These are phyloP conservation scores for Exophiala sp. DNA, from an alignment of 2,329 filamentous ascomycete species.

Conservation along the genomic window DNA sequence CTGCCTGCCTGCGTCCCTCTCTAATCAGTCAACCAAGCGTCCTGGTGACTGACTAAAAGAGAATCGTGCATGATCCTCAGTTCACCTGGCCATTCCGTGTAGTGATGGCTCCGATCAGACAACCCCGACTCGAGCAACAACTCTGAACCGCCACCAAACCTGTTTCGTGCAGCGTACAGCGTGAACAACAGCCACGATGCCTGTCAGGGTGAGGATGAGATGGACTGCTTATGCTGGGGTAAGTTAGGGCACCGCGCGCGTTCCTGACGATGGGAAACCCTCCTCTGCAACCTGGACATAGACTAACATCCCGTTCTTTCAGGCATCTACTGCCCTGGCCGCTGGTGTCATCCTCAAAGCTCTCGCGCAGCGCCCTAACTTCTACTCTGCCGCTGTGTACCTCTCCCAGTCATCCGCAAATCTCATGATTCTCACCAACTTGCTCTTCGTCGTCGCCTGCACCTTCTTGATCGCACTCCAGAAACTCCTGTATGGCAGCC, in stretches of 20 bases:
- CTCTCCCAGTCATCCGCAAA: conserved; percentile 94
- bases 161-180: neutral
- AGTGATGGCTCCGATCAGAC: conserved; percentile 4
- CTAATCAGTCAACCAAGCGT: neutral
- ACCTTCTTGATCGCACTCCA: conserved; percentile 81
- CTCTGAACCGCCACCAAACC: conserved; percentile 5
- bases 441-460: conserved; percentile 74
- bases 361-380: conserved; percentile 91
- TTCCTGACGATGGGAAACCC: neutral
- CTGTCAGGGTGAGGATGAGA: conserved; percentile 37
- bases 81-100: neutral
- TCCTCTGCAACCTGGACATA: neutral
- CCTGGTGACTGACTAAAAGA: neutral
- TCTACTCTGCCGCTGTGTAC: conserved; percentile 97
- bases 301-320: conserved; percentile 21
- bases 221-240: conserved; percentile 50
- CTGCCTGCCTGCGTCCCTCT: no score
- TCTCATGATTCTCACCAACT: conserved; percentile 87
- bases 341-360: conserved; percentile 79
- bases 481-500: conserved; percentile 78
- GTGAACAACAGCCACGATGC: conserved; percentile 12
- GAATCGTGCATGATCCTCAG: neutral
- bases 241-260: conserved; percentile 29
- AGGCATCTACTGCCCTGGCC: conserved; percentile 79
- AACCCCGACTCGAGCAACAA: neutral